These are phyloP conservation scores for Buxus sempervirens DNA, from an alignment of 164 flowering plant genomes.

Conservation along the genomic window DNA sequence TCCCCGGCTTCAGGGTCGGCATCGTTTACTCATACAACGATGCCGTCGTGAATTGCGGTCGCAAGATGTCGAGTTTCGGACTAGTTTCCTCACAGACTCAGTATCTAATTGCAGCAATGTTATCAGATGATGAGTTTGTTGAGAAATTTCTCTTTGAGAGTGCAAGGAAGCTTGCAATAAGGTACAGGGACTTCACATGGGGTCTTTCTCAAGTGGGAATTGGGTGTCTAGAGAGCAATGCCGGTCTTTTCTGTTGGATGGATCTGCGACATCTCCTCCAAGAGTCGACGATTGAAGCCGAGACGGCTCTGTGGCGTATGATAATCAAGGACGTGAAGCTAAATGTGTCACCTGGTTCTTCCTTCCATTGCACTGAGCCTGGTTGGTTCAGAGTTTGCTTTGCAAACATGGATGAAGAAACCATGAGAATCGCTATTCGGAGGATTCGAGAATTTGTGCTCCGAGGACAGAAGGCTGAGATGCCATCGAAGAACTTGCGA, in stretches of 20 bases:
- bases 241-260: conserved; percentile 53
- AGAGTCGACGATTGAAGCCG: conserved; percentile 31
- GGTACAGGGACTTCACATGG: conserved; percentile 21
- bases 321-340: conserved; percentile 48
- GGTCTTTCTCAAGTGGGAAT: conserved; percentile 31
- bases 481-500: background rate
- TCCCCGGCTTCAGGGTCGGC: conserved; percentile 54
- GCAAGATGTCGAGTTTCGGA: conserved; percentile 55
- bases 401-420: conserved; percentile 51
- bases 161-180: conserved; percentile 23
- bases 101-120: conserved; percentile 34
- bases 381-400: conserved; percentile 65
- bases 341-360: conserved; percentile 57
- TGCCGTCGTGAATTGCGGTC: conserved; percentile 24
- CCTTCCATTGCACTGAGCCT: conserved; percentile 45
- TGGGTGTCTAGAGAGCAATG: conserved; percentile 32
- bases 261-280: conserved; percentile 33
- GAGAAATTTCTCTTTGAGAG: conserved; percentile 25
- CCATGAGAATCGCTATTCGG: conserved; percentile 35
- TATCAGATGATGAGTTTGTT: conserved; percentile 37
- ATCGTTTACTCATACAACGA: conserved; percentile 48
- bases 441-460: conserved; percentile 33
- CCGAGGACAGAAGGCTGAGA: background rate
- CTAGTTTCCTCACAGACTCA: conserved; percentile 48
- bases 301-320: conserved; percentile 39